Evolutionary conservation across 1,139 yeast genomes (phyloP).

Genomic region (Yamadazyma jaroonii): DNA sequence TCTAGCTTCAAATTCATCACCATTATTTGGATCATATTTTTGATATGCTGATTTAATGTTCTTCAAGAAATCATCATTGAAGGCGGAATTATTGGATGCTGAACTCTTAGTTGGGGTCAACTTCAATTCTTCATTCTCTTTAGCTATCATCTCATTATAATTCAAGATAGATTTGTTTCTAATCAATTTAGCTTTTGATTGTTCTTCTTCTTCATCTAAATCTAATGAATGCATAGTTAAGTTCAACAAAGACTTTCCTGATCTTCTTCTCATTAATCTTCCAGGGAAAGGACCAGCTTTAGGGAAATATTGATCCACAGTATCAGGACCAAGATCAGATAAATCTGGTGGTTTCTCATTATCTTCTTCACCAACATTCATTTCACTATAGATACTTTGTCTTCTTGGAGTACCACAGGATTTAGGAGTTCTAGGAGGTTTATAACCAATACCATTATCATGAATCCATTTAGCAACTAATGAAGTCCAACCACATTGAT

Average conservation of each 20-base stretch:
- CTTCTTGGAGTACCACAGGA: conserved; percentile 36
- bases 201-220: conserved; percentile 58
- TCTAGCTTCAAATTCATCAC: conserved; percentile 61
- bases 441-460: conserved; percentile 77
- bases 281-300: conserved; percentile 56
- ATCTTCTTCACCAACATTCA: conserved; percentile 9
- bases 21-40: conserved; percentile 39
- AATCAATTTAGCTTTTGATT: conserved; percentile 16
- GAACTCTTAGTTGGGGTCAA: conserved; percentile 34
- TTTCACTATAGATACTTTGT: conserved; percentile 26
- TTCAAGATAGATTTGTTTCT: conserved; percentile 18
- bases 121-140: conserved; percentile 23
- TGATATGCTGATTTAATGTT: conserved; percentile 56
- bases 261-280: conserved; percentile 58
- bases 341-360: conserved; percentile 6
- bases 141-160: conserved; percentile 18
- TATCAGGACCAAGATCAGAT: conserved; percentile 29
- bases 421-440: conserved; percentile 50
- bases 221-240: conserved; percentile 67
- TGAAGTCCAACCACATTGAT: conserved; percentile 98
- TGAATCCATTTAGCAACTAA: conserved; percentile 91
- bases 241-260: conserved; percentile 67
- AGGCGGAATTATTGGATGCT: conserved; percentile 28
- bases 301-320: conserved; percentile 33
- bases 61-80: conserved; percentile 40